phyloP scores from a whole-genome alignment of 768 basidiomycete genomes.

The Lactarius indigo region DNA sequence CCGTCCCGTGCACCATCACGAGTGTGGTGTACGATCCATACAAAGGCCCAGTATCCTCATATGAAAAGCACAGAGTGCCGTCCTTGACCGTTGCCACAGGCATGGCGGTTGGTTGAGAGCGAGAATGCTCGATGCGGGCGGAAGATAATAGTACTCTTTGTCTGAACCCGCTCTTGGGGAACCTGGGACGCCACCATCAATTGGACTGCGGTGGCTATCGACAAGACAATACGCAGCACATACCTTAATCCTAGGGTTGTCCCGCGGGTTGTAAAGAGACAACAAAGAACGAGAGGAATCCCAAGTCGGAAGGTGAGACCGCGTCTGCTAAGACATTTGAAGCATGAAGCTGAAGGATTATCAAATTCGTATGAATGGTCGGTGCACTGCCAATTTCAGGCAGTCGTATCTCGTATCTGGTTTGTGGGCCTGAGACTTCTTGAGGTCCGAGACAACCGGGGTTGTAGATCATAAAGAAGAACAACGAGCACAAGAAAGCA shows the following conservation, averaged over 20 bases:
- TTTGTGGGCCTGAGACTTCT: not conserved
- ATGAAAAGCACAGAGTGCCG: slow-evolving; percentile 9
- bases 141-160: not conserved
- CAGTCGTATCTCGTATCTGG: not conserved
- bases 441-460: not conserved
- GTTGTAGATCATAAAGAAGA: not conserved
- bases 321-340: not conserved
- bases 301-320: not conserved
- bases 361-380: not conserved
- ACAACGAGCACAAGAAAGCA: not conserved
- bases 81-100: slow-evolving; percentile 18
- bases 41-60: slow-evolving; percentile 22
- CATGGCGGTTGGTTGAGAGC: slow-evolving; percentile 9
- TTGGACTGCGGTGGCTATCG: not conserved
- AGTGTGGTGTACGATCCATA: slow-evolving; percentile 20
- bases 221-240: not conserved
- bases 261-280: not conserved
- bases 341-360: not conserved
- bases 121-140: not conserved
- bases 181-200: not conserved
- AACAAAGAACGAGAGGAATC: not conserved
- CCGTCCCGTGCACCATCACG: slow-evolving; percentile 25
- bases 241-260: not conserved
- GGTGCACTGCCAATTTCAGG: not conserved
- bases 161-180: not conserved